These are phyloP conservation scores for Halophytophthora polymorphica DNA, from an alignment of 352 stramenopile species.

Conservation along the genomic window DNA sequence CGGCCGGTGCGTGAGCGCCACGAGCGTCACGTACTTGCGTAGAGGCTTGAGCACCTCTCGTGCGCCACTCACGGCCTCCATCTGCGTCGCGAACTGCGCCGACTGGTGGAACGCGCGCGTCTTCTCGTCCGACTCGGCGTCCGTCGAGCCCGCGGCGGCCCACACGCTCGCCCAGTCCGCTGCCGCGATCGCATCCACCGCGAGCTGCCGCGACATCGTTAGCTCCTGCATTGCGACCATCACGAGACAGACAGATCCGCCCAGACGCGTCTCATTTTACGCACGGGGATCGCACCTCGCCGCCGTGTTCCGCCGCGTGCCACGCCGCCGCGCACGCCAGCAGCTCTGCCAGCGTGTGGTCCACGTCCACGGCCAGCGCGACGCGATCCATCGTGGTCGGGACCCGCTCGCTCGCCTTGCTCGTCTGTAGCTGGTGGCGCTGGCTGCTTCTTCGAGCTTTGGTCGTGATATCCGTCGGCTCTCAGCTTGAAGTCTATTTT, in stretches of 20 bases:
- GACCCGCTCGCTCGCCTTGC: too few species aligned
- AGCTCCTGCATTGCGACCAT: neutral
- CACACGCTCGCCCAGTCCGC: constrained; percentile 35
- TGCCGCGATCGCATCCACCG: constrained; percentile 11
- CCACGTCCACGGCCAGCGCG: constrained; percentile 58
- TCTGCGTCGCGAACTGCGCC: constrained; percentile 32
- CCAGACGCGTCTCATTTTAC: too few species aligned
- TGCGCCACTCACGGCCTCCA: constrained; percentile 29
- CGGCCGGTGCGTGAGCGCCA: constrained; percentile 59
- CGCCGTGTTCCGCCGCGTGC: constrained; percentile 44
- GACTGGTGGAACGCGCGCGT: constrained; percentile 51
- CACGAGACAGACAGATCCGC: neutral
- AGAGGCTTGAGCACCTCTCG: constrained; percentile 48
- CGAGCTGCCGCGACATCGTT: constrained; percentile 18
- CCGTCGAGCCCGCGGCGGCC: constrained; percentile 5
- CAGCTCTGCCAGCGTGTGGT: constrained; percentile 59
- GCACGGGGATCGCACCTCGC: too few species aligned
- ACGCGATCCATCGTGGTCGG: constrained; percentile 28
- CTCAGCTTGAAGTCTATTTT: neutral
- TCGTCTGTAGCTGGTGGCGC: too few species aligned
- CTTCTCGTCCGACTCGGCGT: constrained; percentile 25
- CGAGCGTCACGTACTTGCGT: constrained; percentile 58
- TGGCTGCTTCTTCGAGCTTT: too few species aligned
- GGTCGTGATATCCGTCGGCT: neutral
- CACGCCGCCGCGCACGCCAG: constrained; percentile 41